Evolutionary conservation across 169 alveolate genomes (phyloP), one percentile per base, ranked within the genome.

Genomic region (Theileria equi): DNA sequence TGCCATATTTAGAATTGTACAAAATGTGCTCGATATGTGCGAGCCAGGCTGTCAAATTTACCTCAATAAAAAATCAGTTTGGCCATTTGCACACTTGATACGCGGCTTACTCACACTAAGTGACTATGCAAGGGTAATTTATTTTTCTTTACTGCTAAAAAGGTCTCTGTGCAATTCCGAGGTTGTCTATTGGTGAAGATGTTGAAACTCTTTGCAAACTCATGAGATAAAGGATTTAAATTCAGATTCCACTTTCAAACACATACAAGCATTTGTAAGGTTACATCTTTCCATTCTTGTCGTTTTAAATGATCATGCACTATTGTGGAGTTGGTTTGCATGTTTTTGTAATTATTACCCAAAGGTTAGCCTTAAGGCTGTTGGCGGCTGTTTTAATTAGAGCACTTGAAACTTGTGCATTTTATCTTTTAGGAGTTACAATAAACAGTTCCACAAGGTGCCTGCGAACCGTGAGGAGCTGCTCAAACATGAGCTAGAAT

Each of bases 11-110:
- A 64, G 69, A 36, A 65, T 76, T 25, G 41, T 76, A n/a, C 80
- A 76, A 16, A 40, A 55, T 0, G 65, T 76, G 19, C 53, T 76
- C 26, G 55, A 76, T 31, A 57, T 65, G 41, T 76, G 85, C 45
- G 82, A 71, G 11, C 72, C 76, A 7, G 80, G 80, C 8, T 31
- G 80, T 38, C 85, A 76, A 57, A 76, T 76, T 49, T 76, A 65
- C 67, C 58, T 76, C 50, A 76, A 76, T 40, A 69, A 69, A 7
- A 76, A 65, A 54, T 43, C 85, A 5, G 85, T 52, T 1, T 76
- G 85, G 85, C 65, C 85, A n/a, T 76, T 59, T 10, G 64, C 85
- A 21, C 72, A 65, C 7, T 57, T 76, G 2, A 17, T 69, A 17
- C 66, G 81, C 0, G 73, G 71, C 1, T 0, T 58, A 17, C 17